Base-by-base conservation (phyloP, 2,329 filamentous ascomycete species). In the Aspergillus chevalieri region DNA sequence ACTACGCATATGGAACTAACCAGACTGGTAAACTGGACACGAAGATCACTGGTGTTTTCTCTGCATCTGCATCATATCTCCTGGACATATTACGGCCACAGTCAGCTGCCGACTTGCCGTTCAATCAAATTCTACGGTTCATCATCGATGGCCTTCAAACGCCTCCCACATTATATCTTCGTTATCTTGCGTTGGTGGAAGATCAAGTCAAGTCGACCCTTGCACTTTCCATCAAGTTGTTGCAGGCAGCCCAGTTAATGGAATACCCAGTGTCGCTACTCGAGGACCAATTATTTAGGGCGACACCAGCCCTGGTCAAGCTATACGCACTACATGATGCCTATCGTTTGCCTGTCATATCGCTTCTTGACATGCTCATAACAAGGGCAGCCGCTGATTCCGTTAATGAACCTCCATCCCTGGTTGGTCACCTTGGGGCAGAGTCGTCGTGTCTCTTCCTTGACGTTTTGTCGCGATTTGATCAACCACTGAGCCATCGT, bases 401-500 rank as follows among this genome's bases (percentile, higher is more conserved):
- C 14, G 72, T 79, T 26, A 78, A 77, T n/a, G 90, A 96, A 58
- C 89, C 91, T 1, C 88, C 89, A n/a, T 96, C 92, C 6, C 77
- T 98, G n/a, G 81, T 98, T 19, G 91, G 91, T 28, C 89, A 95
- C 63, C 76, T 98, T 6, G 90, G 90, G 1, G 80, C 89, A 8
- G 83, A 89, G 48, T 84, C 89, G 7, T 88, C 91, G 9, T 89
- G 88, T 59, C 85, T 87, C 36, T 95, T 98, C 64, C 75, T 98
- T 21, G 82, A 86, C 52, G 76, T 93, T 5, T 73, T 97, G 6
- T 84, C 87, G 4, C 80, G 83, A 52, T 77, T 96, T 22, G 89
- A 92, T 57, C 83, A 82, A 57, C 89, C 91, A 3, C 80, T 93
- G 50, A 76, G 80, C 47, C 77, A 89, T 57, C 71, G 79, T 2